These are phyloP conservation scores for Omphalotus guepiniiformis DNA, from an alignment of 768 basidiomycete genomes.

Conservation along the genomic window DNA sequence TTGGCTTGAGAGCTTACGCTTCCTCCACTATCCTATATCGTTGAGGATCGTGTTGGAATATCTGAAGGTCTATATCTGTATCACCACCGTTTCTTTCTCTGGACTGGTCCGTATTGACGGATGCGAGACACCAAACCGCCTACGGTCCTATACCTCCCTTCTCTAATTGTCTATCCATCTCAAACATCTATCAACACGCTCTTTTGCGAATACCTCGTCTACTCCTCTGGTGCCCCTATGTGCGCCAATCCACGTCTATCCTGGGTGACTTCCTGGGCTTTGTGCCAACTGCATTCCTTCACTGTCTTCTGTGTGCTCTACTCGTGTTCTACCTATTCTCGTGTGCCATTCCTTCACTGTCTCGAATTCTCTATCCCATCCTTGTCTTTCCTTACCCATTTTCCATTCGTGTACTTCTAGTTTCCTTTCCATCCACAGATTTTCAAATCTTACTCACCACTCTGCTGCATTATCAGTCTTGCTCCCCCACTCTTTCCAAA, in stretches of 20 bases:
- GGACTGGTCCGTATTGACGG: neutral
- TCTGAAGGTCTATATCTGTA: neutral
- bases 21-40: neutral
- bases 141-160: neutral
- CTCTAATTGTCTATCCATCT: neutral
- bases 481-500: neutral
- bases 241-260: too few species aligned
- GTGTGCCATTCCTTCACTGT: conserved; percentile 1
- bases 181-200: too few species aligned
- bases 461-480: too few species aligned
- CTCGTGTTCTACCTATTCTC: conserved; percentile 2
- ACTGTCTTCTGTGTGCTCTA: too few species aligned
- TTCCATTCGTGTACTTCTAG: too few species aligned
- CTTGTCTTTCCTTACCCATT: neutral
- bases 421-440: too few species aligned
- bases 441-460: too few species aligned
- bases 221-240: too few species aligned
- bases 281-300: too few species aligned
- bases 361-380: too few species aligned
- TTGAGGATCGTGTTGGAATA: neutral
- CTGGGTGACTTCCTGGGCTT: too few species aligned
- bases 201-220: too few species aligned
- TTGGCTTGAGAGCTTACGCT: conserved; percentile 28
- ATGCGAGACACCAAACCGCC: conserved; percentile 2
- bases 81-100: neutral